These are phyloP conservation scores for Tulasnella sp. DNA, from an alignment of 768 basidiomycete genomes.

Conservation along the genomic window DNA sequence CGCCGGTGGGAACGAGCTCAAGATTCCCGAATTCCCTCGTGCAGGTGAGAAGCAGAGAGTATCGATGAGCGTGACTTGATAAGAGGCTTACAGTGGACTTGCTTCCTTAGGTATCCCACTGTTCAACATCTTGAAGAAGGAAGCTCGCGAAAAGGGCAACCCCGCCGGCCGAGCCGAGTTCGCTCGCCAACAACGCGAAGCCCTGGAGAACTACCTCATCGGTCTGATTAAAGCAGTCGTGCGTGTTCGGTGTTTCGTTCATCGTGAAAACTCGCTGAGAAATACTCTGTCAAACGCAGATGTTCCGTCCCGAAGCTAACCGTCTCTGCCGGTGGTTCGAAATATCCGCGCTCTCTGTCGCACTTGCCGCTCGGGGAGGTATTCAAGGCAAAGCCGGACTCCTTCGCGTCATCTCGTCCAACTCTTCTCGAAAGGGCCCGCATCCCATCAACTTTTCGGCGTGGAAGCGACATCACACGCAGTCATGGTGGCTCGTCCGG, in stretches of 20 bases:
- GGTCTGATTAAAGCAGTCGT: constrained; percentile 83
- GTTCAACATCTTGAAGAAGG: constrained; percentile 70
- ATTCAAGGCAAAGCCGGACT: constrained; percentile 86
- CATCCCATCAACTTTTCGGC: constrained; percentile 18
- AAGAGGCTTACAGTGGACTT: not conserved
- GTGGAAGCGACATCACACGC: constrained; percentile 49
- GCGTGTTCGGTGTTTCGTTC: constrained; percentile 23
- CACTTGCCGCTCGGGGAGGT: constrained; percentile 69
- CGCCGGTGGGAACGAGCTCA: constrained; percentile 49
- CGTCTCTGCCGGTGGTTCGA: constrained; percentile 85
- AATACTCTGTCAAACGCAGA: constrained; percentile 34
- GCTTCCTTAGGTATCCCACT: constrained; percentile 68
- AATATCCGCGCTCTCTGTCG: constrained; percentile 75
- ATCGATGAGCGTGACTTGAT: not conserved
- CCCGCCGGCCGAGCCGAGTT: constrained; percentile 58
- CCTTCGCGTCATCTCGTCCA: constrained; percentile 31
- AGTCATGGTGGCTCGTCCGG: constrained; percentile 83
- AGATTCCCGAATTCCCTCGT: constrained; percentile 72
- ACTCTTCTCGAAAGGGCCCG: constrained; percentile 21
- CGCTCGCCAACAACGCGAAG: constrained; percentile 68
- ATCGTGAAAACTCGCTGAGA: not conserved
- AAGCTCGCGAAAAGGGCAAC: constrained; percentile 37
- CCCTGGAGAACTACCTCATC: constrained; percentile 79
- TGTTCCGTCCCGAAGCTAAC: constrained; percentile 92
- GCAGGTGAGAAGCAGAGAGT: constrained; percentile 30